A percentile compares a stretch with the other conserved stretches of the same genome.
phyloP scores from a whole-genome alignment of 2,329 filamentous ascomycete genomes.

The Arthrinium puccinioides region DNA sequence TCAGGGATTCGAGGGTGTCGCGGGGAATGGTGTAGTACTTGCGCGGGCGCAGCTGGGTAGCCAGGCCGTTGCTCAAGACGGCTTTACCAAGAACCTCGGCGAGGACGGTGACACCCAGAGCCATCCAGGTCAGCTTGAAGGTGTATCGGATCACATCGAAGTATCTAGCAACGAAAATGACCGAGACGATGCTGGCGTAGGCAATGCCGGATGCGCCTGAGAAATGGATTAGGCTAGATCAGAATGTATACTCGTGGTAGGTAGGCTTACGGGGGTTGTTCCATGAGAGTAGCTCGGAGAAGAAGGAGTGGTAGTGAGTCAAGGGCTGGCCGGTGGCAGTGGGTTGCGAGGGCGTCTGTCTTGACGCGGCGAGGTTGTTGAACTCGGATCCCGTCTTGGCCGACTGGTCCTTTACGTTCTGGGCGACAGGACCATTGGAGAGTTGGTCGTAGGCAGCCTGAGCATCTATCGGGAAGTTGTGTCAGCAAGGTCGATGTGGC shows the following conservation, averaged over 20 bases:
- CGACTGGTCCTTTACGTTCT: conserved; percentile 49
- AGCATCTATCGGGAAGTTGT: conserved; percentile 31
- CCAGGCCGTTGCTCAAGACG: conserved; percentile 53
- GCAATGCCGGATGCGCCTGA: conserved; percentile 58
- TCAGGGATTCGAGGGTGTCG: conserved; percentile 52
- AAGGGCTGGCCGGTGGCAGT: conserved; percentile 55
- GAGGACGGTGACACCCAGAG: conserved; percentile 50
- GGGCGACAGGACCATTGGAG: conserved; percentile 48
- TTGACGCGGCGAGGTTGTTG: conserved; percentile 49
- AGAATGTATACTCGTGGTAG: background rate
- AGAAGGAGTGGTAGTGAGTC: conserved; percentile 66
- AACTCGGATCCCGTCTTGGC: conserved; percentile 50
- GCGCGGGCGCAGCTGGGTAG: conserved; percentile 58
- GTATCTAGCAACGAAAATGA: conserved; percentile 59
- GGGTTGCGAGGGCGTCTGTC: conserved; percentile 43
- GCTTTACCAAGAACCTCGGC: conserved; percentile 56
- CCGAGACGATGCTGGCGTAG: conserved; percentile 47
- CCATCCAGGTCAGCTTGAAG: conserved; percentile 59
- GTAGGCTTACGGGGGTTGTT: conserved; percentile 53
- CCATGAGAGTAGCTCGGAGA: conserved; percentile 63
- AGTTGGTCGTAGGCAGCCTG: conserved; percentile 40
- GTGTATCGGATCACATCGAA: conserved; percentile 58
- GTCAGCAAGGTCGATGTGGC: background rate
- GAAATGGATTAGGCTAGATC: conserved; percentile 5
- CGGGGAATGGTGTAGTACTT: conserved; percentile 61